These are phyloP conservation scores for Apiosordaria backusii DNA, from an alignment of 495 filamentous ascomycete genomes.

Conservation along the genomic window DNA sequence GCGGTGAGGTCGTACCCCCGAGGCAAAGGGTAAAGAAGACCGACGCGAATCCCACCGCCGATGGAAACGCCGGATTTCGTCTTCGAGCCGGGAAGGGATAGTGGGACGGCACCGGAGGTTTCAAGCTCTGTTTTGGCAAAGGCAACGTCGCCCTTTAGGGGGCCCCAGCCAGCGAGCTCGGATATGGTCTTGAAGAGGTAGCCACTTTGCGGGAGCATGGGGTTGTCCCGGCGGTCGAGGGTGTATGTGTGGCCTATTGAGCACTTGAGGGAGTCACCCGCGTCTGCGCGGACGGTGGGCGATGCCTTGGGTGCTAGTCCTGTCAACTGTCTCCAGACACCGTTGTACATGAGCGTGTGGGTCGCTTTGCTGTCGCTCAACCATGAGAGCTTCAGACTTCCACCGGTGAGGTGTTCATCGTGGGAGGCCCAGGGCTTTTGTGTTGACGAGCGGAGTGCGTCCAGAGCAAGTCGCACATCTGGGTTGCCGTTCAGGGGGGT, in stretches of 20 bases:
- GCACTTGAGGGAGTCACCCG: slow-evolving; percentile 88
- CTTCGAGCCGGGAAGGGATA: slow-evolving; percentile 62
- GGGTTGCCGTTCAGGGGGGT: slow-evolving; percentile 78
- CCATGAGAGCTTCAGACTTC: slow-evolving; percentile 71
- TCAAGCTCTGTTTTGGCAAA: slow-evolving; percentile 89
- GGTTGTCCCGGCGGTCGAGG: slow-evolving; percentile 72
- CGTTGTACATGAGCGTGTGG: slow-evolving; percentile 75
- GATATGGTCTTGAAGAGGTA: slow-evolving; percentile 71
- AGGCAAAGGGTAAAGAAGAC: slow-evolving; percentile 57
- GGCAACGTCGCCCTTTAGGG: slow-evolving; percentile 80
- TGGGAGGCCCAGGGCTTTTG: slow-evolving; percentile 89
- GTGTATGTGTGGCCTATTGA: slow-evolving; percentile 78
- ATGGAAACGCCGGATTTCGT: slow-evolving; percentile 67
- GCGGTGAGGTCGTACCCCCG: slow-evolving; percentile 55
- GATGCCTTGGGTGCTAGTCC: slow-evolving; percentile 69
- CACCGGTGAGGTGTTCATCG: slow-evolving; percentile 84
- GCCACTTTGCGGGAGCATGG: slow-evolving; percentile 75
- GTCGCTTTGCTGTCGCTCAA: slow-evolving; percentile 55
- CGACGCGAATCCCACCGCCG: slow-evolving; percentile 48
- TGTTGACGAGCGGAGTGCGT: slow-evolving; percentile 73
- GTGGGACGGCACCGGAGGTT: slow-evolving; percentile 65
- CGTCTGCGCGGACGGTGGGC: slow-evolving; percentile 73
- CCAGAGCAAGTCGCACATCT: slow-evolving; percentile 67
- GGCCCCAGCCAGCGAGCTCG: slow-evolving; percentile 84
- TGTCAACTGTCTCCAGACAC: slow-evolving; percentile 84